Evolutionary conservation across 1,284 basidiomycete genomes (phyloP).

Genomic region (Sporisorium iseilematis-ciliati): DNA sequence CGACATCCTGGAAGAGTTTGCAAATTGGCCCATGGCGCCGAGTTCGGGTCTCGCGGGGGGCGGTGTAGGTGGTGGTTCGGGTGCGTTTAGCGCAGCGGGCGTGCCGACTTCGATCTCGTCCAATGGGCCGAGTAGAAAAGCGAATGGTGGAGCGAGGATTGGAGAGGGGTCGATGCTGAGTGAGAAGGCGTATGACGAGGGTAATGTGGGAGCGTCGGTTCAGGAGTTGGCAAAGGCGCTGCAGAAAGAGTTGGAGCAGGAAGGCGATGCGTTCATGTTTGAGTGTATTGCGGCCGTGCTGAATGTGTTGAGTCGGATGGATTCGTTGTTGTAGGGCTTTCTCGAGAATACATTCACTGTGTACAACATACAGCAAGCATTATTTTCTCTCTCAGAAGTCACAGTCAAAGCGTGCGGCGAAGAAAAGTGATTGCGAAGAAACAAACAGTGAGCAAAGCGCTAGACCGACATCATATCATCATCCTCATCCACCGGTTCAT

Average conservation of each 20-base stretch:
- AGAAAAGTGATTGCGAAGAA: conserved; percentile 6
- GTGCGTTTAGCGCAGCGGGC: conserved; percentile 18
- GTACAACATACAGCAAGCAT: background rate
- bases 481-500: conserved; percentile 63
- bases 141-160: conserved; percentile 42
- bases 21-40: conserved; percentile 69
- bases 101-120: conserved; percentile 30
- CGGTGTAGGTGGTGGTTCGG: conserved; percentile 36
- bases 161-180: conserved; percentile 39
- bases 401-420: background rate
- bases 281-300: conserved; percentile 67
- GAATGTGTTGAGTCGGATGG: conserved; percentile 61
- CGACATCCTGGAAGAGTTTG: conserved; percentile 63
- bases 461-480: conserved; percentile 60
- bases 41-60: conserved; percentile 46
- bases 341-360: background rate
- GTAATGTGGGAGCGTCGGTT: conserved; percentile 46
- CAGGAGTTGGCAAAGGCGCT: conserved; percentile 58
- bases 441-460: background rate
- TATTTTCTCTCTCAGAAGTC: conserved; percentile 1
- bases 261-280: conserved; percentile 53
- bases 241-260: conserved; percentile 53
- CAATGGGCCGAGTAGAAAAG: conserved; percentile 18
- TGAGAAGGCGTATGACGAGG: conserved; percentile 35
- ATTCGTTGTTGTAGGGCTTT: conserved; percentile 46